Evolutionary conservation across 192 early-diverging fungal species (phyloP).

Genomic region (Umbelopsis ramanniana): DNA sequence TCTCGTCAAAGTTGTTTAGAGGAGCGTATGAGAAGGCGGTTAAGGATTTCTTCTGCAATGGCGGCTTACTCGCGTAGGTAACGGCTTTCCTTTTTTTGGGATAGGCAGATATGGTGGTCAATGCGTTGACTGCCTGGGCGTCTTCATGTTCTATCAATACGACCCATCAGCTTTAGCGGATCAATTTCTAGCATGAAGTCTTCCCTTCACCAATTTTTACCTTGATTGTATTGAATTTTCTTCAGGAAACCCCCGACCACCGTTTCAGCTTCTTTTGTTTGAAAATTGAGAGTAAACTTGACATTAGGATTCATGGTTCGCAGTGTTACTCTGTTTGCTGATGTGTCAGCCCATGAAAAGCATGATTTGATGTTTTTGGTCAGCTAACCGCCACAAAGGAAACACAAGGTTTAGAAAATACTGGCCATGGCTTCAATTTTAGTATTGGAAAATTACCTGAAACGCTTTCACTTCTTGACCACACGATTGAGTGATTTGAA

Average conservation of each 20-base stretch:
- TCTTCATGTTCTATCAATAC: not conserved
- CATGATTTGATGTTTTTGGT: constrained; percentile 13
- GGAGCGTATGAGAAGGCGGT: constrained; percentile 1
- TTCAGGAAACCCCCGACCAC: not conserved
- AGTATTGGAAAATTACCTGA: not conserved
- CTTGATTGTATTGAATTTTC: constrained; percentile 9
- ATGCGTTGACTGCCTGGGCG: not conserved
- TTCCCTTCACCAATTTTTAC: not conserved
- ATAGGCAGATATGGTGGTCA: not conserved
- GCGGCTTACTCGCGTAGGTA: not conserved
- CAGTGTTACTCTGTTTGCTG: constrained; percentile 5
- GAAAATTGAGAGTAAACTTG: not conserved
- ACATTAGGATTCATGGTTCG: not conserved
- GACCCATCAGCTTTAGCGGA: too few relatives aligned
- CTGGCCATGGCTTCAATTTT: too few relatives aligned
- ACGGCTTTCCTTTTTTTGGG: constrained; percentile 6
- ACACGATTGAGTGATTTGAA: not conserved
- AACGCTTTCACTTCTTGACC: not conserved
- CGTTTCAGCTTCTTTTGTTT: not conserved
- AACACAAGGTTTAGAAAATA: not conserved
- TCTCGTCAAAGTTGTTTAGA: constrained; percentile 5
- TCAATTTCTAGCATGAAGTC: too few relatives aligned
- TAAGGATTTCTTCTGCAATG: not conserved
- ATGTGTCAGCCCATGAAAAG: not conserved
- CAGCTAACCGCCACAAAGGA: not conserved